These are phyloP conservation scores for Bipolaris oryzae DNA, from an alignment of 2,329 filamentous ascomycete genomes.

Conservation along the genomic window DNA sequence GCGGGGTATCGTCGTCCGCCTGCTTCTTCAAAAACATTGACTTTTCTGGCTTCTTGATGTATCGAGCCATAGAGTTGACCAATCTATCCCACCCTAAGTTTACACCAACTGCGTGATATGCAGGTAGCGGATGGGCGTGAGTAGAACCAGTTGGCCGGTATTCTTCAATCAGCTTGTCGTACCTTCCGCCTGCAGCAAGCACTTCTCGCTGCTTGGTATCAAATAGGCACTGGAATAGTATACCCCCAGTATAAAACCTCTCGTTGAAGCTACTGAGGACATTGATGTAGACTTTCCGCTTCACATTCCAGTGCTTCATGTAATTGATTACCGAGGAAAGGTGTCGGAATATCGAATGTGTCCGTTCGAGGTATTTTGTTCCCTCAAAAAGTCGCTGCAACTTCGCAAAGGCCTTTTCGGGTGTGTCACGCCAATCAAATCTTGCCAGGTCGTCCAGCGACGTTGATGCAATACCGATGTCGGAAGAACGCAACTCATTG, in stretches of 20 bases:
- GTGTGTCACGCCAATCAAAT: slow-evolving; percentile 85
- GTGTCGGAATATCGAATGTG: slow-evolving; percentile 70
- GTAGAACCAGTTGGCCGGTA: slow-evolving; percentile 73
- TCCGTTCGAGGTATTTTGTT: slow-evolving; percentile 58
- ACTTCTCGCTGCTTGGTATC: slow-evolving; percentile 82
- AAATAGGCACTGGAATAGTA: slow-evolving; percentile 89
- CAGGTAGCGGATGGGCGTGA: slow-evolving; percentile 50
- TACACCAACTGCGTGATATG: slow-evolving; percentile 85
- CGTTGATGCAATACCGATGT: slow-evolving; percentile 83
- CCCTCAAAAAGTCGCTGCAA: slow-evolving; percentile 61
- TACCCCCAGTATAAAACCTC: slow-evolving; percentile 78
- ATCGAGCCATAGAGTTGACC: slow-evolving; percentile 64
- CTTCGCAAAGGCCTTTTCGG: slow-evolving; percentile 74
- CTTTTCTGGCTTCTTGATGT: slow-evolving; percentile 56
- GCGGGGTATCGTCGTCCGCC: slow-evolving; percentile 62
- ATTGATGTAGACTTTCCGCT: slow-evolving; percentile 79
- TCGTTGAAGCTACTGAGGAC: slow-evolving; percentile 90
- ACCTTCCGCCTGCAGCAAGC: slow-evolving; percentile 90
- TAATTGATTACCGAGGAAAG: slow-evolving; percentile 79
- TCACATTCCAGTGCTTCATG: slow-evolving; percentile 74
- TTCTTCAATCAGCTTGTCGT: slow-evolving; percentile 86
- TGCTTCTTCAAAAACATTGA: slow-evolving; percentile 69
- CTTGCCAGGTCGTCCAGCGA: slow-evolving; percentile 87
- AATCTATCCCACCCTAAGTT: slow-evolving; percentile 88
- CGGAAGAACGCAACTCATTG: slow-evolving; percentile 78